Evolutionary conservation across 495 filamentous ascomycete species (phyloP).

Genomic region (Cudoniella acicularis): DNA sequence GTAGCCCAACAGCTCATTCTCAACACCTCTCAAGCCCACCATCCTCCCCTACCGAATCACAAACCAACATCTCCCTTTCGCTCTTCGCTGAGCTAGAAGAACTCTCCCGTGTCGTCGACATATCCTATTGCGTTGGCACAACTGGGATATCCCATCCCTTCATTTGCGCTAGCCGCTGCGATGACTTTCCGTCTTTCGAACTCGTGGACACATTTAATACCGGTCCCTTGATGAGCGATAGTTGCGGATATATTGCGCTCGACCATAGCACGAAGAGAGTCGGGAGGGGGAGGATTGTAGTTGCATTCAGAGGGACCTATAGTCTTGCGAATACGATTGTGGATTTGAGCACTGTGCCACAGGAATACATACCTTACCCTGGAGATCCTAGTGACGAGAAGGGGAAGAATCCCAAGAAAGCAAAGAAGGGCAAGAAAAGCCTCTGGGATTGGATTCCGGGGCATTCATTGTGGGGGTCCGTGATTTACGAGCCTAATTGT

Average conservation of each 20-base stretch:
- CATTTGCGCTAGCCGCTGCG: constrained; percentile 75
- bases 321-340: constrained; percentile 84
- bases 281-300: constrained; percentile 51
- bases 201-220: constrained; percentile 88
- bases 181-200: constrained; percentile 73
- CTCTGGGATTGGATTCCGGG: not conserved
- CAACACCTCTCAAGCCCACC: not conserved
- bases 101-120: constrained; percentile 83
- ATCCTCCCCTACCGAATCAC: not conserved
- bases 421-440: not conserved
- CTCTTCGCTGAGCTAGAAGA: constrained; percentile 84
- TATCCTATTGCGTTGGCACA: constrained; percentile 90
- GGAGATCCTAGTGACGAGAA: constrained; percentile 29
- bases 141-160: constrained; percentile 78
- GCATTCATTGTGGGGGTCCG: not conserved
- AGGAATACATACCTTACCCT: constrained; percentile 86
- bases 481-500: not conserved
- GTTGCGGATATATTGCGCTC: constrained; percentile 88
- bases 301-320: constrained; percentile 96
- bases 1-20: not conserved
- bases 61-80: constrained; percentile 48
- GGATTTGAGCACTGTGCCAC: constrained; percentile 82
- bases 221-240: constrained; percentile 79
- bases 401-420: not conserved
- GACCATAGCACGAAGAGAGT: constrained; percentile 51